phyloP scores from a whole-genome alignment of 2,329 filamentous ascomycete genomes.

The Aspergillus melleus region DNA sequence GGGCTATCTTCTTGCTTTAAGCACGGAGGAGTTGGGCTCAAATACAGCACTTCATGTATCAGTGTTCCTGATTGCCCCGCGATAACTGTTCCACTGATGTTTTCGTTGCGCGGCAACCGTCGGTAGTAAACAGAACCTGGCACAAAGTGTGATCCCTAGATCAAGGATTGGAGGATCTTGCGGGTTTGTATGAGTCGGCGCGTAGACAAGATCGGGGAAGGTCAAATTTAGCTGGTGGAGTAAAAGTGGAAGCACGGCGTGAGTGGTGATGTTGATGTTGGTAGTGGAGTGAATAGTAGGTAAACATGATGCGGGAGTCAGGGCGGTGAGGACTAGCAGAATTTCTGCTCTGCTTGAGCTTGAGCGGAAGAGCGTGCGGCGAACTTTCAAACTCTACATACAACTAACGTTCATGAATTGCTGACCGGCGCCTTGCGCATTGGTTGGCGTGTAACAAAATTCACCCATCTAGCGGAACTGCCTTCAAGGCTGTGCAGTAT shows the following conservation, averaged over 20 bases:
- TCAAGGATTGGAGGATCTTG: no score
- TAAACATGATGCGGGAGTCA: neutral
- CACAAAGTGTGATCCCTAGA: neutral
- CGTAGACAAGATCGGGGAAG: no score
- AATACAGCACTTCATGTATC: neutral
- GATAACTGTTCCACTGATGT: neutral
- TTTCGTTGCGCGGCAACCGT: conserved; percentile 34
- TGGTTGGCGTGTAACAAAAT: neutral
- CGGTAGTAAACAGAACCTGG: conserved; percentile 13
- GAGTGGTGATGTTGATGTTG: no score
- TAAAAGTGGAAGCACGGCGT: no score
- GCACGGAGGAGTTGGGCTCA: neutral
- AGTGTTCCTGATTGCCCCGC: neutral
- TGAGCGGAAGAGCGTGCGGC: no score
- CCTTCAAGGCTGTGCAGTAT: neutral
- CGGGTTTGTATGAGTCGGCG: neutral
- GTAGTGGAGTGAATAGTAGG: no score
- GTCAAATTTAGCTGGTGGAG: no score
- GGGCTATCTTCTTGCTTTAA: neutral
- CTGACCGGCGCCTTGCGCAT: neutral
- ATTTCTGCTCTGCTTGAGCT: neutral
- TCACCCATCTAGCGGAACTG: neutral
- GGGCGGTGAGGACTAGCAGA: neutral
- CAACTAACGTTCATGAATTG: neutral
- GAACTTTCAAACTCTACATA: no score